A percentile compares a stretch with the other conserved stretches of the same genome.
Evolutionary conservation across 75 land plant genomes (phyloP).

Genomic region (Chamaecyparis obtusa): DNA sequence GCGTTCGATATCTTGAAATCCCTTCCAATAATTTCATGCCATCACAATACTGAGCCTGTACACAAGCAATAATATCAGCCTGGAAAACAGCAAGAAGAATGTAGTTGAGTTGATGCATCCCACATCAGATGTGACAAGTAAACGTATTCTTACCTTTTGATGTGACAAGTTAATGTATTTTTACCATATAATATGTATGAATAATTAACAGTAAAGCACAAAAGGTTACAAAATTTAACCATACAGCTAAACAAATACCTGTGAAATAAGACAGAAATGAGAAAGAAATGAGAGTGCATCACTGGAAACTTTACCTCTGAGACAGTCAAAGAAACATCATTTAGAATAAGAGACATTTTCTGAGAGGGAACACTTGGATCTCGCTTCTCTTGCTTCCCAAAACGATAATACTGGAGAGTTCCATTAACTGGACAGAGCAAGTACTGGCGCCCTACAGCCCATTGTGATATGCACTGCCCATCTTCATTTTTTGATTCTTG

Average conservation of each 20-base stretch:
- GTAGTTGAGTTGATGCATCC: background rate
- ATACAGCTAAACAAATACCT: background rate
- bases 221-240: background rate
- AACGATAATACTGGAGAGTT: conserved; percentile 75
- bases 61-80: background rate
- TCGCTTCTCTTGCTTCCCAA: conserved; percentile 85
- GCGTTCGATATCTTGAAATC: conserved; percentile 71
- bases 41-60: conserved; percentile 95
- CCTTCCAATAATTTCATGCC: conserved; percentile 88
- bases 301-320: conserved; percentile 62
- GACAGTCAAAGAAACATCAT: conserved; percentile 76
- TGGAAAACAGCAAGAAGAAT: conserved; percentile 12
- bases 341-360: conserved; percentile 76
- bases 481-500: conserved; percentile 27
- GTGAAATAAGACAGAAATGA: background rate
- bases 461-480: conserved; percentile 16
- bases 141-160: background rate
- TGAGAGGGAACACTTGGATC: conserved; percentile 79
- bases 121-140: background rate
- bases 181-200: background rate
- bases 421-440: conserved; percentile 91
- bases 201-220: background rate
- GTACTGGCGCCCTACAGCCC: conserved; percentile 69
- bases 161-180: background rate
- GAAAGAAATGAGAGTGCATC: background rate